phyloP scores from a whole-genome alignment of 2,329 filamentous ascomycete genomes.

The Trichoderma pleuroti region DNA sequence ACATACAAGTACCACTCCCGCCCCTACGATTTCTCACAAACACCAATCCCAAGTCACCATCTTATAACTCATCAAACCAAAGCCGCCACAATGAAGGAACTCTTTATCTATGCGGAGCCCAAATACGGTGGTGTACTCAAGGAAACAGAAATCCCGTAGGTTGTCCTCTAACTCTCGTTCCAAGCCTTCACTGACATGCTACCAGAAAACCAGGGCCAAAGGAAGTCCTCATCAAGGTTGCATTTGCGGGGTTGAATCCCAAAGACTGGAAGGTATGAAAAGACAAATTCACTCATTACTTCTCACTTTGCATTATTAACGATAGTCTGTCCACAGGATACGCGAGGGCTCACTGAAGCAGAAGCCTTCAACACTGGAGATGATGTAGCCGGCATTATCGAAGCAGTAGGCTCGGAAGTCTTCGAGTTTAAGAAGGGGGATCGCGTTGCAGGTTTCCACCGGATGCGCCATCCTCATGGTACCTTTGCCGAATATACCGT shows the following conservation, averaged over 20 bases:
- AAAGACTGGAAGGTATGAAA: conserved; percentile 26
- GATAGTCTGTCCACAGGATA: neutral
- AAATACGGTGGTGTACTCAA: neutral
- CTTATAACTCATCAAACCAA: neutral
- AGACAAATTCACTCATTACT: neutral
- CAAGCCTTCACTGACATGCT: neutral
- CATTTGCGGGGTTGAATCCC: conserved; percentile 24
- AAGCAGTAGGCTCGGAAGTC: conserved; percentile 24
- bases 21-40: neutral
- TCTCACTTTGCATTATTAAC: neutral
- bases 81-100: neutral
- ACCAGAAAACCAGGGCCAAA: conserved; percentile 20
- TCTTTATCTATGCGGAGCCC: neutral
- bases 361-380: conserved; percentile 22
- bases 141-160: conserved; percentile 2
- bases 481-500: conserved; percentile 59
- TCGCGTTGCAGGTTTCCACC: conserved; percentile 45
- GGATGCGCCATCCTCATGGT: conserved; percentile 49
- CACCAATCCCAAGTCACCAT: no score
- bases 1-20: no score
- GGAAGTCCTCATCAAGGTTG: conserved; percentile 26
- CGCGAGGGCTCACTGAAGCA: neutral
- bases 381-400: conserved; percentile 27
- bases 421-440: conserved; percentile 34
- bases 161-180: no score